Evolutionary conservation across 768 basidiomycete genomes (phyloP).

Genomic region (Leccinum uliginosum): DNA sequence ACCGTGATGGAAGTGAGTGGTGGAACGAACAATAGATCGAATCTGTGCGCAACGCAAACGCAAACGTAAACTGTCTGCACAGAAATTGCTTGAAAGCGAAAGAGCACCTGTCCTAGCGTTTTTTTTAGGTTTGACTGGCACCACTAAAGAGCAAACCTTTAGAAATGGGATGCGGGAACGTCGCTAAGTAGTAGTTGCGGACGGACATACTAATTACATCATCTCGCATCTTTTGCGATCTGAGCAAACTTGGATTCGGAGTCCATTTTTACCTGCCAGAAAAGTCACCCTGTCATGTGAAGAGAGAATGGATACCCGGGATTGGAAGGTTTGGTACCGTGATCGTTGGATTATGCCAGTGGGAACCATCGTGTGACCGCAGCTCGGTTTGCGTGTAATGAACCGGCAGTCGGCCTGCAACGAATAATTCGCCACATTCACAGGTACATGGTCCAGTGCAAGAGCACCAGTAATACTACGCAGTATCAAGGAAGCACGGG

Average conservation of each 20-base stretch:
- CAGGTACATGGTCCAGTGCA: not conserved
- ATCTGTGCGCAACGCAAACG: not conserved
- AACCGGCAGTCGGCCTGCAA: not conserved
- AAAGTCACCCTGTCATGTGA: conserved; percentile 5
- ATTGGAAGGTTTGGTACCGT: conserved; percentile 16
- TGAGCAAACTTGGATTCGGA: conserved; percentile 2
- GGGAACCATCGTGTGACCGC: conserved; percentile 14
- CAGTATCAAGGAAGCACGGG: not conserved
- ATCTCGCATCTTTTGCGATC: conserved; percentile 1
- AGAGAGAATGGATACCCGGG: conserved; percentile 9
- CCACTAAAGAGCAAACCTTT: conserved; percentile 2
- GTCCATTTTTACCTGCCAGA: conserved; percentile 1
- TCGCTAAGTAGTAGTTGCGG: conserved; percentile 3
- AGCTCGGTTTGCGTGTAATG: not conserved
- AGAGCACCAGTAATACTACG: not conserved
- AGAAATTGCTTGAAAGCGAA: not conserved
- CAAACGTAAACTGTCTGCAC: not conserved
- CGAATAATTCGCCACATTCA: not conserved
- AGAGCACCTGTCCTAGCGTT: not conserved
- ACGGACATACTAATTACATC: conserved; percentile 20
- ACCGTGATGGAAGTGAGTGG: not conserved
- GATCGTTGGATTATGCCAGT: conserved; percentile 8
- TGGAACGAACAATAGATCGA: not conserved
- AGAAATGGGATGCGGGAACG: conserved; percentile 9
- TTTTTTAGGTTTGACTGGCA: conserved; percentile 15